phyloP scores from a whole-genome alignment of 768 basidiomycete species.

The Auricularia cornea region DNA sequence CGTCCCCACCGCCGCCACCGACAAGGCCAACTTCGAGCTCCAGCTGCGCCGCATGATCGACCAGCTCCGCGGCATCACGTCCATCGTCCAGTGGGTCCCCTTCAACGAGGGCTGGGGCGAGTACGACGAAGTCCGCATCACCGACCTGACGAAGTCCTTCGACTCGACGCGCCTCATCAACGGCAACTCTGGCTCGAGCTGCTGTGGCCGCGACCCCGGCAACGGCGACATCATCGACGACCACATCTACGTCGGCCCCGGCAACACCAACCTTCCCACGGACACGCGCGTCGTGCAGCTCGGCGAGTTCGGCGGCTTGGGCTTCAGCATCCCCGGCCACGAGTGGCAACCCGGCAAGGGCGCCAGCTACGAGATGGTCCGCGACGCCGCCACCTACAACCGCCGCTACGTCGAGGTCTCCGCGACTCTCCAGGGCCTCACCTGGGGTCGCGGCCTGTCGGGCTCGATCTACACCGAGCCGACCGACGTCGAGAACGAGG shows the following conservation, averaged over 20 bases:
- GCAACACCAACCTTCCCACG: not conserved
- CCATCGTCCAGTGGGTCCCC: not conserved
- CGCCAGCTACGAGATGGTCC: not conserved
- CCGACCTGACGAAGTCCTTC: not conserved
- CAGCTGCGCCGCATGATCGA: not conserved
- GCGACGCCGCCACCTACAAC: not conserved
- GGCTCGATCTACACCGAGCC: constrained; percentile 1
- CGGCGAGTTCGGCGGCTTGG: not conserved
- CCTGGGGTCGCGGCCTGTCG: not conserved
- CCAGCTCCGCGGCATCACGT: not conserved
- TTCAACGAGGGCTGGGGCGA: constrained; percentile 2
- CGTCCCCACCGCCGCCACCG: not conserved
- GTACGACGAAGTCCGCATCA: not conserved
- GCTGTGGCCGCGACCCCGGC: not conserved
- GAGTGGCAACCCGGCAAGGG: not conserved
- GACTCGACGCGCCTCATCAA: not conserved
- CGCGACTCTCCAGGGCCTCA: not conserved
- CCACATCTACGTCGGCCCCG: not conserved
- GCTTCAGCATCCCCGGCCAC: not conserved
- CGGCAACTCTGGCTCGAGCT: not conserved
- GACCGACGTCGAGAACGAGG: constrained; percentile 1
- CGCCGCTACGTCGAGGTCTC: not conserved
- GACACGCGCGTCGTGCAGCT: not conserved
- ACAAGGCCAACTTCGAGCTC: not conserved
- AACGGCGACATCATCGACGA: not conserved